Base-by-base conservation (phyloP, 106 monocot genomes). In the Acorus calamus region DNA sequence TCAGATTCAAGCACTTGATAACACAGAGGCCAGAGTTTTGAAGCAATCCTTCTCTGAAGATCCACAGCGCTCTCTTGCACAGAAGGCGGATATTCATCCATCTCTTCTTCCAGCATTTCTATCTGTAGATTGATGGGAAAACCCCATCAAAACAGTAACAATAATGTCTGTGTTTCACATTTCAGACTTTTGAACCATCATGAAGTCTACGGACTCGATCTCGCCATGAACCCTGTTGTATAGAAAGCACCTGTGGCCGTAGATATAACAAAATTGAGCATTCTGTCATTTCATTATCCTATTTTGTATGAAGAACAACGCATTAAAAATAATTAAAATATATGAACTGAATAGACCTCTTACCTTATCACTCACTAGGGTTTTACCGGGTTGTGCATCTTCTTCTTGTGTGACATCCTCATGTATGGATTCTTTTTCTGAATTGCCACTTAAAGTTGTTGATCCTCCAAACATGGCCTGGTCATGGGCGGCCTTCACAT, bases 391-490 rank as follows among this genome's bases (percentile, higher is more conserved):
- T 3, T 75, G 14, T 14, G 57, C 59, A 4, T 66, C 55, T 13
- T 46, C 52, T 57, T 56, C 65, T 53, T 63, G 55, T 46, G 50
- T 52, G 42, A 77, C 68, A 65, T 58, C 65, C 12, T 42, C 52
- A 42, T 74, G 52, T 7, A 45, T 13, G 9, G 69, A 0, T 71
- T 62, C 80, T 2, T 58, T 11, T 53, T 80, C 76, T 56, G 50
- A 11, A 62, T 43, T 2, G 6, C 49, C 48, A 53, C 70, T 57
- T 13, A 54, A 68, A 59, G 57, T 50, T 67, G 63, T 14, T 42
- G 85, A 63, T 56, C 54, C 73, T 51, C 96, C 96, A 77, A 96
- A 96, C 76, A 96, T 96, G n/a, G 96, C 90, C 42, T 91, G 74
- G 14, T 96, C 96, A 77, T 96, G 96, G 7, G 96, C 91, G 62